Evolutionary conservation across 257 asterid species (phyloP).

Genomic region (Handroanthus guayacan): DNA sequence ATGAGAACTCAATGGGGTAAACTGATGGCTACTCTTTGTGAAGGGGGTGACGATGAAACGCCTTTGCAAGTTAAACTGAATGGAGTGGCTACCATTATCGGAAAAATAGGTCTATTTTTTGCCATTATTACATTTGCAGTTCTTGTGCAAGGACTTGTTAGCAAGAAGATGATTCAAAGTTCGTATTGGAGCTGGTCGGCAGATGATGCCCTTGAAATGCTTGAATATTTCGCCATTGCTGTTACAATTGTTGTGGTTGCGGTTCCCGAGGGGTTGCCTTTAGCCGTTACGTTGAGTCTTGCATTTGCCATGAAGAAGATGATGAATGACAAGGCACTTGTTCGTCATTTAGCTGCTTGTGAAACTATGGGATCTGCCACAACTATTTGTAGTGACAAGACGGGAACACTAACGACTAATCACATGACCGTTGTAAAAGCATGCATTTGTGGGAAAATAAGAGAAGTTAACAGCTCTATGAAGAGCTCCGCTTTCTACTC

Average conservation of each 20-base stretch:
- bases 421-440: constrained; percentile 88
- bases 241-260: constrained; percentile 97
- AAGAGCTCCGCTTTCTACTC: constrained; percentile 54
- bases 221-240: constrained; percentile 90
- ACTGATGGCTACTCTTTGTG: constrained; percentile 88
- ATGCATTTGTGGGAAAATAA: constrained; percentile 59
- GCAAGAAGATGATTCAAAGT: constrained; percentile 59
- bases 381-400: constrained; percentile 92
- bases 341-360: constrained; percentile 91
- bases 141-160: constrained; percentile 73
- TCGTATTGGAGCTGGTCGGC: constrained; percentile 73
- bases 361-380: constrained; percentile 99
- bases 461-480: constrained; percentile 52
- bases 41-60: constrained; percentile 94
- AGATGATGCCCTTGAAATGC: constrained; percentile 82
- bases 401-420: constrained; percentile 90
- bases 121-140: constrained; percentile 88
- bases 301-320: constrained; percentile 97
- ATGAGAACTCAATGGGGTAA: constrained; percentile 98
- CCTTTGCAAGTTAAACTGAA: constrained; percentile 89
- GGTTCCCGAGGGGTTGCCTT: constrained; percentile 94
- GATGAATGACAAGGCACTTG: constrained; percentile 97
- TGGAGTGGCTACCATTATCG: constrained; percentile 91
- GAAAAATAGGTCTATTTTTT: constrained; percentile 85
- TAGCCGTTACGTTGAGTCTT: constrained; percentile 92